phyloP scores from a whole-genome alignment of 2,329 filamentous ascomycete genomes.

The Podosphaera xanthii region DNA sequence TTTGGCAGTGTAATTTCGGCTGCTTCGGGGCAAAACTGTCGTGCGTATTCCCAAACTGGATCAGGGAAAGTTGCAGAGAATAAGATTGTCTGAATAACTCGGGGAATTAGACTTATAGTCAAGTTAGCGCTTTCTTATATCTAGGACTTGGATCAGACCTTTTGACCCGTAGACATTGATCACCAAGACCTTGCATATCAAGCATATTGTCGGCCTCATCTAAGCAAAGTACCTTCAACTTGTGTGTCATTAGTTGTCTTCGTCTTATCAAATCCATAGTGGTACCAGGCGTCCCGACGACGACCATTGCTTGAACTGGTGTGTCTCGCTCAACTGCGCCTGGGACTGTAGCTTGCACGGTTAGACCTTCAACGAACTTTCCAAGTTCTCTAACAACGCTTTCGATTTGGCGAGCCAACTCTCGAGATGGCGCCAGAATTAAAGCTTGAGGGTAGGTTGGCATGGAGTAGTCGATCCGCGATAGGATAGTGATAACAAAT shows the following conservation, averaged over 20 bases:
- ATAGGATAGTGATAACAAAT: conserved; percentile 79
- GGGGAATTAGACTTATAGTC: conserved; percentile 41
- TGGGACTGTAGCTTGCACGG: conserved; percentile 64
- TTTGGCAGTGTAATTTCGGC: conserved; percentile 74
- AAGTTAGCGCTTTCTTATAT: conserved; percentile 3
- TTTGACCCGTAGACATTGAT: conserved; percentile 85
- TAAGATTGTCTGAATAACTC: conserved; percentile 61
- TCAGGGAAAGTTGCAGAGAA: conserved; percentile 95
- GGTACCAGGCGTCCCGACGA: conserved; percentile 87
- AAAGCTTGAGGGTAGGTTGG: conserved; percentile 60
- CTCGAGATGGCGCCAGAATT: conserved; percentile 75
- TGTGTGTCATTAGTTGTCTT: conserved; percentile 45
- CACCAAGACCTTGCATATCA: conserved; percentile 81
- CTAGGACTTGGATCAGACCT: conserved; percentile 28
- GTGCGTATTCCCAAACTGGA: conserved; percentile 64
- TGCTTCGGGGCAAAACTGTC: conserved; percentile 62
- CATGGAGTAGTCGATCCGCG: conserved; percentile 53
- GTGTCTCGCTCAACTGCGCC: conserved; percentile 46
- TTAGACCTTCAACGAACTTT: conserved; percentile 53
- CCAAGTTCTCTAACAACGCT: conserved; percentile 69
- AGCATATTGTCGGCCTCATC: conserved; percentile 99
- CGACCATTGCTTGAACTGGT: conserved; percentile 49
- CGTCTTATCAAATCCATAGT: conserved; percentile 70
- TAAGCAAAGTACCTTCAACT: conserved; percentile 65
- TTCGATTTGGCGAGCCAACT: conserved; percentile 85